These are phyloP conservation scores for Sergeia podlipaevii DNA, from an alignment of 208 protist species.

Conservation along the genomic window DNA sequence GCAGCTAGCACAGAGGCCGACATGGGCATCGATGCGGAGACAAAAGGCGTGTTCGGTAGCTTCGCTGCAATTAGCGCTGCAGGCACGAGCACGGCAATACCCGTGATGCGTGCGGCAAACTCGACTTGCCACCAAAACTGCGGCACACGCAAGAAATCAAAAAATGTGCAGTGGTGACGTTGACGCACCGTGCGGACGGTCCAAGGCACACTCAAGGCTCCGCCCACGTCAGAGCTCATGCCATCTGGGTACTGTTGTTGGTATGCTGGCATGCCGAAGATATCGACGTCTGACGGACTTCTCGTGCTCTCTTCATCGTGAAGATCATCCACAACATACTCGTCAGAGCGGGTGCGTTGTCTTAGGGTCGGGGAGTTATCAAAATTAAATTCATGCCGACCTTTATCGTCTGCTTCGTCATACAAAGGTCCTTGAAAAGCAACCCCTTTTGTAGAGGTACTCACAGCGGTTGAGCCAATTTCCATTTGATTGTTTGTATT, in stretches of 20 bases:
- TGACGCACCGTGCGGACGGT: constrained; percentile 27
- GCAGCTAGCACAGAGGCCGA: constrained; percentile 61
- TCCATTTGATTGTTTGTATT: too few species aligned
- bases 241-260: constrained; percentile 29
- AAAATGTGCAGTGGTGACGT: constrained; percentile 34
- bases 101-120: constrained; percentile 72
- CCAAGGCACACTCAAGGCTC: constrained; percentile 64
- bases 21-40: constrained; percentile 60
- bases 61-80: constrained; percentile 52
- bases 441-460: too few species aligned
- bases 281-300: too few species aligned
- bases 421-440: too few species aligned
- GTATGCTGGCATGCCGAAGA: constrained; percentile 64
- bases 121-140: constrained; percentile 83
- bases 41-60: constrained; percentile 49
- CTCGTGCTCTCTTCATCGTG: too few species aligned
- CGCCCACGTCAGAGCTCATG: constrained; percentile 5
- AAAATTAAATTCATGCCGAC: too few species aligned
- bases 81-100: constrained; percentile 54
- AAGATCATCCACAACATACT: too few species aligned
- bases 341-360: too few species aligned
- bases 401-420: too few species aligned
- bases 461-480: too few species aligned
- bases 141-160: constrained; percentile 46
- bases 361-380: too few species aligned